Conservation (phyloP, 1,139 yeast genomes). For the Geotrichum reessii region DNA sequence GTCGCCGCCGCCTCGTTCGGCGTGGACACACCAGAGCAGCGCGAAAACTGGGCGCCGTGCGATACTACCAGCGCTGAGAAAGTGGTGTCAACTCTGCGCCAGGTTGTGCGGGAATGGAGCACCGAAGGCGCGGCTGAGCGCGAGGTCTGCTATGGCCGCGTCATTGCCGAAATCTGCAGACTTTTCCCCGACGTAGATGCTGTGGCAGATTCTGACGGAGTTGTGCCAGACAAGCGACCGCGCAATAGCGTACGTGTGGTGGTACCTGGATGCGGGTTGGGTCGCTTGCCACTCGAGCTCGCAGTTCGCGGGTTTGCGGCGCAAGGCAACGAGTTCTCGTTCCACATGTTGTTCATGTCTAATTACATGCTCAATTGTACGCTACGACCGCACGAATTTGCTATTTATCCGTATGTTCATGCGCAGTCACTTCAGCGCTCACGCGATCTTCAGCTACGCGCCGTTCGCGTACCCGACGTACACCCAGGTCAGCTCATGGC, state of each 20-base stretch:
- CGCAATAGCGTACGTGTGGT: slow-evolving; percentile 41
- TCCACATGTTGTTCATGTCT: slow-evolving; percentile 71
- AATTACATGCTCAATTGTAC: slow-evolving; percentile 55
- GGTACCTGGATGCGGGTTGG: slow-evolving; percentile 83
- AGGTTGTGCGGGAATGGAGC: slow-evolving; percentile 74
- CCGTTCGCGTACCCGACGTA: slow-evolving; percentile 42
- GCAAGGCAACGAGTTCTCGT: slow-evolving; percentile 83
- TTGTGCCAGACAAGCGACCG: neutral
- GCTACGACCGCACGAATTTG: slow-evolving; percentile 50
- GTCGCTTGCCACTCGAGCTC: slow-evolving; percentile 68
- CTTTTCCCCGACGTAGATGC: slow-evolving; percentile 39
- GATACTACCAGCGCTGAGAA: slow-evolving; percentile 50
- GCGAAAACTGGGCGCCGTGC: slow-evolving; percentile 45
- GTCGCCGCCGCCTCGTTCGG: slow-evolving; percentile 40
- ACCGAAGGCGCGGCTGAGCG: slow-evolving; percentile 55
- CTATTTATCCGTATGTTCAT: slow-evolving; percentile 67
- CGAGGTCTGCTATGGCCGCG: slow-evolving; percentile 41
- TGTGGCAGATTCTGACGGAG: too few relatives aligned
- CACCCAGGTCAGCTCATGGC: slow-evolving; percentile 27
- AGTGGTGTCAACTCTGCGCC: slow-evolving; percentile 57
- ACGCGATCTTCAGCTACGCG: slow-evolving; percentile 49
- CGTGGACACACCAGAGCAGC: slow-evolving; percentile 50
- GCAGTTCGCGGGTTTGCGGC: slow-evolving; percentile 62
- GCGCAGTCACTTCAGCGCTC: slow-evolving; percentile 62
- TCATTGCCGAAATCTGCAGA: slow-evolving; percentile 43